phyloP scores from a whole-genome alignment of 2,329 filamentous ascomycete genomes.

The Cercospora sojina region DNA sequence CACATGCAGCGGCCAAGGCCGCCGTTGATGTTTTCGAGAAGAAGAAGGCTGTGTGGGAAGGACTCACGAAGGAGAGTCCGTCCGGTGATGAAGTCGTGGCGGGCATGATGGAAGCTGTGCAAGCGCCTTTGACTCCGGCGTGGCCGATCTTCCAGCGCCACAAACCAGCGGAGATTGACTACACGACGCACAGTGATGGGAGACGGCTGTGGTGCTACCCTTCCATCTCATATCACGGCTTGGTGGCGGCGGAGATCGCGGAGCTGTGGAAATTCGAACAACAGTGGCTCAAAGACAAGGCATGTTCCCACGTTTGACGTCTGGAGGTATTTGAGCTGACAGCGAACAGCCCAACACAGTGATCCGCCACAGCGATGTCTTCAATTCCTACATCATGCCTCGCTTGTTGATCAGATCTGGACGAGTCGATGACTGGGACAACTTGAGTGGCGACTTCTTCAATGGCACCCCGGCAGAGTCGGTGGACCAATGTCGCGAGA shows the following conservation, averaged over 20 bases:
- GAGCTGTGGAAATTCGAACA: slow-evolving; percentile 35
- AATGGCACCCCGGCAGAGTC: slow-evolving; percentile 2
- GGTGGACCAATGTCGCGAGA: slow-evolving; percentile 17
- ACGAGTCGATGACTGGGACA: slow-evolving; percentile 33
- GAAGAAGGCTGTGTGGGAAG: slow-evolving; percentile 38
- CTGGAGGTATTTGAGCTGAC: not conserved
- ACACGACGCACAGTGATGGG: slow-evolving; percentile 36
- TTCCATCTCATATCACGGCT: slow-evolving; percentile 31
- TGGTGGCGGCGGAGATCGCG: slow-evolving; percentile 26
- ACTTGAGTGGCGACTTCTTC: slow-evolving; percentile 21
- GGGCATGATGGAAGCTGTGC: slow-evolving; percentile 26
- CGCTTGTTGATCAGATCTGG: slow-evolving; percentile 25
- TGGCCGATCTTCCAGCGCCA: slow-evolving; percentile 34
- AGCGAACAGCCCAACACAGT: slow-evolving; percentile 2
- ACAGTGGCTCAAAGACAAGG: slow-evolving; percentile 26
- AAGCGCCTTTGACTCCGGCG: slow-evolving; percentile 23
- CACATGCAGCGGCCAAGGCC: slow-evolving; percentile 40
- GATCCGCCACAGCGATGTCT: slow-evolving; percentile 31
- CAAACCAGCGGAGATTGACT: slow-evolving; percentile 40
- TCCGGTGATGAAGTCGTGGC: slow-evolving; percentile 33
- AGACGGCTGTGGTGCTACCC: slow-evolving; percentile 33
- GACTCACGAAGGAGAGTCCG: slow-evolving; percentile 27
- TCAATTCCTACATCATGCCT: slow-evolving; percentile 29
- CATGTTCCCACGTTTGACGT: not conserved
- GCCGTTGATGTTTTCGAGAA: slow-evolving; percentile 41